Base-by-base conservation (phyloP, 306 rosid genomes). In the Canavalia ensiformis region DNA sequence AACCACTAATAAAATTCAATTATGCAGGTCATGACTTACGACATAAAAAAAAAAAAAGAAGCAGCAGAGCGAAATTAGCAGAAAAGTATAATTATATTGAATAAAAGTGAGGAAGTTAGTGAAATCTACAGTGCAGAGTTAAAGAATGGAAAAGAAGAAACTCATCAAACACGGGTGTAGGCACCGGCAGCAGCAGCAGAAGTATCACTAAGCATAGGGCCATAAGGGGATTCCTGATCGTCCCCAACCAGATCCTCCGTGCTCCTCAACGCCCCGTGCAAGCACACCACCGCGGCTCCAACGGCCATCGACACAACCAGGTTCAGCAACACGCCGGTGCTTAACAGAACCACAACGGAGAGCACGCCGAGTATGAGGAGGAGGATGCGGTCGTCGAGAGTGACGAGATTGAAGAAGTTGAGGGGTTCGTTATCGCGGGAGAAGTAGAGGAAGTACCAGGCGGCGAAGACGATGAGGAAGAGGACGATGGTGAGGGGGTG, bases 381-480 rank as follows among this genome's bases (percentile, higher is more conserved):
- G 33, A 89, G 82, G 41, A 67, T 44, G 1, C 86, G 81, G n/a
- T 89, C 88, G 4, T 56, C 2, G 73, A 68, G 73, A 1, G 73
- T 31, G 55, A 41, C 86, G 6, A 86, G 3, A 2, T 86, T 35
- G 4, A 62, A 10, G 33, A 84, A 55, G 47, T 88, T 1, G 41
- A 90, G 42, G 1, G 91, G 88, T 13, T 86, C 80, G 28, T 82
- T 86, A 31, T 86, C 92, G 39, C 93, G 88, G 2, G 88, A 58
- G 87, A 90, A 87, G 90, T 81, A 90, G 84, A 90, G 83, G 66
- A 86, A 82, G 84, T 87, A 74, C 97, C 97, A 92, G 8, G 75
- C 86, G 25, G 82, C 79, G 78, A 78, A 67, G 41, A 88, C 31
- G 60, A 80, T 0, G 49, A 90, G 41, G 90, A 85, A 57, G 18